Conservation (phyloP, 495 filamentous ascomycete genomes). For the Alectoria sarmentosa region DNA sequence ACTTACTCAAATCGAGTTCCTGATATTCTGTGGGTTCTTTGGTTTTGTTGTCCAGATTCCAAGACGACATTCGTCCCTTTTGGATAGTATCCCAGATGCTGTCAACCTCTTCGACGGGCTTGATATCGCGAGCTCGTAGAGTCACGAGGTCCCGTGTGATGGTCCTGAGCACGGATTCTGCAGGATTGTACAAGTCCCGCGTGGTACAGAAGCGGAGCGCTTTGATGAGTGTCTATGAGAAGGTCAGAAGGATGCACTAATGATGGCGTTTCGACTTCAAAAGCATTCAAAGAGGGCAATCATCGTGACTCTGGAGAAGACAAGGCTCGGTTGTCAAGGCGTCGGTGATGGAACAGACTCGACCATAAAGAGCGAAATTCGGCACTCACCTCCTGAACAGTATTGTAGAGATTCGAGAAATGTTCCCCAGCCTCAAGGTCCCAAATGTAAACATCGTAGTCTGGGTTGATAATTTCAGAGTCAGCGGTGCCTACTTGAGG, state of each 20-base stretch:
- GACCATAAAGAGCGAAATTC: not conserved
- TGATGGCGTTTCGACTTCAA: not conserved
- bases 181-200: constrained; percentile 31
- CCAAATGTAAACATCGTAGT: constrained; percentile 47
- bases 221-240: constrained; percentile 33
- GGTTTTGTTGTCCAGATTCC: constrained; percentile 11
- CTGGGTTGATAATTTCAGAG: not conserved
- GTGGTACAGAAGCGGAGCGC: constrained; percentile 31
- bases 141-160: constrained; percentile 35
- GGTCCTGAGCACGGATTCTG: constrained; percentile 33
- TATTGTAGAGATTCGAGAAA: constrained; percentile 28
- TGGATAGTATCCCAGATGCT: constrained; percentile 37
- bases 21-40: constrained; percentile 4
- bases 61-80: constrained; percentile 14
- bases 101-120: constrained; percentile 33
- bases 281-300: not conserved
- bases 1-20: constrained; percentile 23
- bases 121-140: constrained; percentile 34
- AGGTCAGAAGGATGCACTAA: not conserved
- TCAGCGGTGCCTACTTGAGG: not conserved
- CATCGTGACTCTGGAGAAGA: not conserved
- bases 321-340: not conserved
- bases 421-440: constrained; percentile 35
- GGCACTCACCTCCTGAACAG: constrained; percentile 28
- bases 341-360: not conserved